Conservation (phyloP, 805 yeast species). For the Candida hispaniensis region DNA sequence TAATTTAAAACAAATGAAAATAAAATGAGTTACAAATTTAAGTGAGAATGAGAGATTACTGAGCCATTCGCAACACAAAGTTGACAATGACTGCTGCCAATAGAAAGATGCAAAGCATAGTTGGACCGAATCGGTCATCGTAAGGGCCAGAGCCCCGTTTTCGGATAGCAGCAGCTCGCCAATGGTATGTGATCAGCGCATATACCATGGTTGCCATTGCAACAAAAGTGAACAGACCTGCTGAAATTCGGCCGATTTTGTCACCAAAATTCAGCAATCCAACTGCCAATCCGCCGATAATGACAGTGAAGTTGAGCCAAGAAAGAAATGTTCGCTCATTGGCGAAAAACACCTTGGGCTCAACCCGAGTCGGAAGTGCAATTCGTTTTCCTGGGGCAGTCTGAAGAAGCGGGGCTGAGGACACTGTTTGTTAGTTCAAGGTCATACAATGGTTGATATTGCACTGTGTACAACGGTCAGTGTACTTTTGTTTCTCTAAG, state of each 20-base stretch:
- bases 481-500: no score
- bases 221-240: conserved; percentile 86
- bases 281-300: conserved; percentile 91
- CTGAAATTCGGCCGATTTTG: conserved; percentile 80
- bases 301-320: conserved; percentile 98
- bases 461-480: no score
- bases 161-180: conserved; percentile 99
- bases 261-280: conserved; percentile 97
- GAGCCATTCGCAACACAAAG: conserved; percentile 63
- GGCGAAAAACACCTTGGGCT: conserved; percentile 98
- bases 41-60: conserved; percentile 1
- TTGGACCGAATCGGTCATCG: conserved; percentile 97
- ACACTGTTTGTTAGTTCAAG: no score
- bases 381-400: conserved; percentile 59
- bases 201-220: conserved; percentile 98
- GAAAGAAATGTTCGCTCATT: conserved; percentile 97
- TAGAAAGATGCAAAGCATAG: conserved; percentile 89
- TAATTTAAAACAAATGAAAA: conserved; percentile 5
- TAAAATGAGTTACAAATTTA: conserved; percentile 1
- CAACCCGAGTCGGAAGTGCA: conserved; percentile 95
- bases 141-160: conserved; percentile 98
- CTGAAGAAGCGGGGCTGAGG: conserved; percentile 15
- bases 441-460: no score
- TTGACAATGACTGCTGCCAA: conserved; percentile 88
- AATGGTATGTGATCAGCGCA: conserved; percentile 91